Percentiles rank a stretch among this genome's conserved stretches.
Conservation (phyloP, 805 yeast species). For the Saccharomyces kudriavzevii region DNA sequence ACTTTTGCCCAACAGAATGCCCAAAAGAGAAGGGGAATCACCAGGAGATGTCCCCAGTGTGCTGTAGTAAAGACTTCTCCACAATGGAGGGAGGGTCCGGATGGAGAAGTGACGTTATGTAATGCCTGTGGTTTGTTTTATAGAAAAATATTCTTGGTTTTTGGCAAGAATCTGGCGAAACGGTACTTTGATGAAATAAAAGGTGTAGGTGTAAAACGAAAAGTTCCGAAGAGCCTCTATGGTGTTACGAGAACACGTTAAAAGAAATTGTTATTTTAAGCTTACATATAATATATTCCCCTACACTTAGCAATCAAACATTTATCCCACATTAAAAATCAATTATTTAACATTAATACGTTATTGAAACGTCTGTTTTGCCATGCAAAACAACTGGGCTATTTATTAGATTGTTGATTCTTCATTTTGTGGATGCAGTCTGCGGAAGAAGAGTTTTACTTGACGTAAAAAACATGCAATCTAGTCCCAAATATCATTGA, state of each 20-base stretch:
- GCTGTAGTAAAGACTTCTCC: conserved; percentile 36
- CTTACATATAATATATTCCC: not conserved
- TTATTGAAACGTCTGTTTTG: not conserved
- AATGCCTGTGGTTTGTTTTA: conserved; percentile 78
- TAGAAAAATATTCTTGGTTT: conserved; percentile 37
- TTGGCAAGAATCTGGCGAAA: not conserved
- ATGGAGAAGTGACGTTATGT: conserved; percentile 66
- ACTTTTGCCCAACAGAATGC: not conserved
- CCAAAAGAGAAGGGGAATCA: not conserved
- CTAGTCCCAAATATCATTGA: not conserved
- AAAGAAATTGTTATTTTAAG: not conserved
- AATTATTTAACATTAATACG: not conserved
- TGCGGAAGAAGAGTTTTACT: too few species aligned
- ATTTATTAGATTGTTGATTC: not conserved
- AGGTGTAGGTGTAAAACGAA: not conserved
- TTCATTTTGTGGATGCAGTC: too few species aligned
- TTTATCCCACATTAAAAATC: not conserved
- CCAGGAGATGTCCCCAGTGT: not conserved
- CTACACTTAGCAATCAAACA: not conserved
- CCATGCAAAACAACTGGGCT: not conserved
- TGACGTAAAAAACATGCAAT: too few species aligned
- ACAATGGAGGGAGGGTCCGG: conserved; percentile 80
- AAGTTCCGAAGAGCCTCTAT: not conserved
- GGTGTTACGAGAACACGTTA: not conserved
- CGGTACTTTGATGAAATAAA: not conserved